Base-by-base conservation (phyloP, 1,139 yeast genomes). In the Kodamaea plutei region DNA sequence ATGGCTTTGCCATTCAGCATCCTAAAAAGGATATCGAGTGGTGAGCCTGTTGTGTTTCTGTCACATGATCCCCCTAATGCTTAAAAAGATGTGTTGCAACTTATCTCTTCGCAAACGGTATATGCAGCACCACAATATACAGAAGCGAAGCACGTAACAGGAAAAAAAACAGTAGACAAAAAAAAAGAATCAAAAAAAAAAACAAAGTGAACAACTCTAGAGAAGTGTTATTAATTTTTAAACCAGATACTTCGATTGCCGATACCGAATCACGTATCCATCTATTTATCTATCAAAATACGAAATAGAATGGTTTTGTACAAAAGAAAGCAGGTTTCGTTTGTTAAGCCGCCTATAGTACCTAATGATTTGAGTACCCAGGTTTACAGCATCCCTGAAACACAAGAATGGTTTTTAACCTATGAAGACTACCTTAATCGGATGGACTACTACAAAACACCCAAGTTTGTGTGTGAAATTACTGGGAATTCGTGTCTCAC, bases 401-500 rank as follows among this genome's bases (percentile, higher is more conserved):
- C 97, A 3, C 81, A 79, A 32, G 97, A 91, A 61, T 89, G 94
- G 85, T 91, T 88, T 53, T 47, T 64, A 14, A 64, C 67, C 8
- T 91, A 91, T 53, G 88, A 82, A 33, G 85, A 78, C 8, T 91
- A 84, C 51, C 61, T 91, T 35, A 58, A 60, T 11, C 59, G 89
- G 33, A 58, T 82, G 62, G 88, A 83, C 53, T 83, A 79, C 54
- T 84, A 82, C 55, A 72, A 70, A 40, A 73, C 78, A 37, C 76
- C 78, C 43, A 83, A 85, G 53, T 91, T 91, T 59, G 94, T 88
- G 5, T 91, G 97, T 61, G 98, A 91, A 61, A 82, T 91, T 34
- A 87, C 96, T 0, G 98, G 98, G 15, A 87, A 88, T 48, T 83
- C 96, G 12, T 83, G 95, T 48, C 68, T 89, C 36, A 85, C 96